phyloP scores from a whole-genome alignment of 1,284 basidiomycete genomes.

The Papiliotrema laurentii region DNA sequence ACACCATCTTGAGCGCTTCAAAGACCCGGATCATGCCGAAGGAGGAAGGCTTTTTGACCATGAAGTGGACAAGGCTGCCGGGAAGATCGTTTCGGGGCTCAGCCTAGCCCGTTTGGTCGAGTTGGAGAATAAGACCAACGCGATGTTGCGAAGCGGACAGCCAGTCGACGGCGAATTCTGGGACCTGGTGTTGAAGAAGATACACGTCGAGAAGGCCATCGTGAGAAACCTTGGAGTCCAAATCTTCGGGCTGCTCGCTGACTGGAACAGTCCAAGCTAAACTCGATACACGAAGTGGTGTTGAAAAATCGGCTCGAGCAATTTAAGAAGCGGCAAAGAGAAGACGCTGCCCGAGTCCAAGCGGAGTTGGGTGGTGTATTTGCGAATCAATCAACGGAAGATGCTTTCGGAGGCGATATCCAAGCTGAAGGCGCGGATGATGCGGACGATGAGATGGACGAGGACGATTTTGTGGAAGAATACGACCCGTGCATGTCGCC shows the following conservation, averaged over 20 bases:
- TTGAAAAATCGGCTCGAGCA: slow-evolving; percentile 93
- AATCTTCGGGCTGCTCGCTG: background rate
- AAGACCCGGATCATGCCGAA: slow-evolving; percentile 49
- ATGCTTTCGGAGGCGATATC: slow-evolving; percentile 48
- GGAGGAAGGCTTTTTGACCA: slow-evolving; percentile 33
- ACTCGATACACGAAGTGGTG: slow-evolving; percentile 88
- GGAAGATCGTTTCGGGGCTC: slow-evolving; percentile 41
- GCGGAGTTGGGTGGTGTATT: slow-evolving; percentile 79
- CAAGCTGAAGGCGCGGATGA: slow-evolving; percentile 47
- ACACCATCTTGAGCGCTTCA: slow-evolving; percentile 76
- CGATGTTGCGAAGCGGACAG: slow-evolving; percentile 84
- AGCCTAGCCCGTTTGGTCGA: slow-evolving; percentile 74
- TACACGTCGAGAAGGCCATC: slow-evolving; percentile 99
- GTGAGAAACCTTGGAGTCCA: slow-evolving; percentile 48
- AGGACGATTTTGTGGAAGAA: slow-evolving; percentile 55
- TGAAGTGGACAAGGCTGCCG: slow-evolving; percentile 36
- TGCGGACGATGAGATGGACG: slow-evolving; percentile 53
- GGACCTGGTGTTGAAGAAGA: slow-evolving; percentile 84
- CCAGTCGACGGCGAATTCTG: slow-evolving; percentile 97
- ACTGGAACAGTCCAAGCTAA: slow-evolving; percentile 71
- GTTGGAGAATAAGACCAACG: slow-evolving; percentile 80
- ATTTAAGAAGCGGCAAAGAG: slow-evolving; percentile 87
- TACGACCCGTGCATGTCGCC: slow-evolving; percentile 84
- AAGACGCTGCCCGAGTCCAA: slow-evolving; percentile 88
- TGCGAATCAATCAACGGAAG: slow-evolving; percentile 36